Base-by-base conservation (phyloP, 495 filamentous ascomycete genomes). In the Aspergillus sparsus region DNA sequence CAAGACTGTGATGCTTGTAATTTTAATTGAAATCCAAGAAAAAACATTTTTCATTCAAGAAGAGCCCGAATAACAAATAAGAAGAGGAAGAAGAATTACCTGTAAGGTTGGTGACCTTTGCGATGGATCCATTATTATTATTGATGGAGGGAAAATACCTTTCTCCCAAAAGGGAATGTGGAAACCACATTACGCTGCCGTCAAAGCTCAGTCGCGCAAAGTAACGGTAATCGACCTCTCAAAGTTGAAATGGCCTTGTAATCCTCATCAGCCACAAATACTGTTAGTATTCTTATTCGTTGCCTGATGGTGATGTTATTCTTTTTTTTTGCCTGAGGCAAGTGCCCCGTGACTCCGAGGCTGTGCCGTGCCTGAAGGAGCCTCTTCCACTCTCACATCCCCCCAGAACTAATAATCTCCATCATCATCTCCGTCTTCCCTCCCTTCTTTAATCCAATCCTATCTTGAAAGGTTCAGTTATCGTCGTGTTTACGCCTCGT, bases 341-440 rank as follows among this genome's bases (percentile, higher is more conserved):
- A 45, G 0, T 13, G 37, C 1, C 47, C 59, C 65, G 65, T 67
- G 65, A 67, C 59, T 53, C 65, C 62, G 46, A 53, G 58, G 58
- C 61, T 47, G 53, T 58, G 53, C 46, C 37, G 15, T 21, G 42
- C 50, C 58, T 13, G 42, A 49, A 36, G 15, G n/a, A 8, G 6
- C 9, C 44, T 47, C 44, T 15, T 46, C n/a, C 39, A 52, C 41
- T 31, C 18, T 36, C 41, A 13, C 34, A n/a, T 49, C 35, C 13
- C 33, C n/a, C 5, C 21, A 27, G 3, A 27, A 27, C 21, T 27
- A 27, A 27, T 27, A 27, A 1, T 27, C 15, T 15, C 33, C 49
- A 47, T 47, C 7, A 47, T 55, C 49, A 21, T 53, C 49, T 49
- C 33, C 10, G 31, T 27, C 51, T 49, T 33, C 37, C 45, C 44